Percentiles rank a stretch among this genome's conserved stretches.
These are phyloP conservation scores for Westerdykella aurantiaca DNA, from an alignment of 2,329 filamentous ascomycete species.

Conservation along the genomic window DNA sequence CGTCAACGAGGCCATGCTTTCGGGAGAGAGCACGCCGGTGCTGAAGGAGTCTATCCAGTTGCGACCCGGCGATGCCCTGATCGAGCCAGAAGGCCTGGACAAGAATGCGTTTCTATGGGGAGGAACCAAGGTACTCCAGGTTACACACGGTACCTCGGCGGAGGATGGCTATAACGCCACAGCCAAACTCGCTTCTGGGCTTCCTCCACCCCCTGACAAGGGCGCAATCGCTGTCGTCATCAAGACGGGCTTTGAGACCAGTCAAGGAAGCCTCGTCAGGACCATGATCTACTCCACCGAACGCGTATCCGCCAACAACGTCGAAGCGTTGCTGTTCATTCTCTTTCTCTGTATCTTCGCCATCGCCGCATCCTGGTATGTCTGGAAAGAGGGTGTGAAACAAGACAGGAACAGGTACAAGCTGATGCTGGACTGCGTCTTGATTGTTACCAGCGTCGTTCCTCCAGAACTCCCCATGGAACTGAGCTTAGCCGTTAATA, in stretches of 20 bases:
- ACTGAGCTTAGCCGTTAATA: conserved; percentile 93
- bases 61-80: conserved; percentile 68
- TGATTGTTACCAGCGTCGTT: conserved; percentile 96
- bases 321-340: conserved; percentile 94
- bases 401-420: conserved; percentile 96
- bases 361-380: conserved; percentile 96
- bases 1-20: conserved; percentile 99
- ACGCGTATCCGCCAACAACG: conserved; percentile 96
- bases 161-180: conserved; percentile 57
- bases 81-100: conserved; percentile 88
- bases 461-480: conserved; percentile 99
- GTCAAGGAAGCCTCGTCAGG: conserved; percentile 91
- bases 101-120: conserved; percentile 97
- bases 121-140: conserved; percentile 93
- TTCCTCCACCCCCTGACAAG: conserved; percentile 81
- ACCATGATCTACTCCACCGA: conserved; percentile 99
- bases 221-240: conserved; percentile 90
- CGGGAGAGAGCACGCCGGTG: conserved; percentile 92
- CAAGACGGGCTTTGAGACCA: conserved; percentile 98
- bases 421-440: conserved; percentile 90
- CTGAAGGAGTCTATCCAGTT: conserved; percentile 94
- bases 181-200: conserved; percentile 65
- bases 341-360: conserved; percentile 95
- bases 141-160: conserved; percentile 77
- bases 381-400: conserved; percentile 93